Percentiles rank a stretch among this genome's conserved stretches.
Evolutionary conservation across 805 yeast genomes (phyloP).

Genomic region (Yamadazyma endophytica): DNA sequence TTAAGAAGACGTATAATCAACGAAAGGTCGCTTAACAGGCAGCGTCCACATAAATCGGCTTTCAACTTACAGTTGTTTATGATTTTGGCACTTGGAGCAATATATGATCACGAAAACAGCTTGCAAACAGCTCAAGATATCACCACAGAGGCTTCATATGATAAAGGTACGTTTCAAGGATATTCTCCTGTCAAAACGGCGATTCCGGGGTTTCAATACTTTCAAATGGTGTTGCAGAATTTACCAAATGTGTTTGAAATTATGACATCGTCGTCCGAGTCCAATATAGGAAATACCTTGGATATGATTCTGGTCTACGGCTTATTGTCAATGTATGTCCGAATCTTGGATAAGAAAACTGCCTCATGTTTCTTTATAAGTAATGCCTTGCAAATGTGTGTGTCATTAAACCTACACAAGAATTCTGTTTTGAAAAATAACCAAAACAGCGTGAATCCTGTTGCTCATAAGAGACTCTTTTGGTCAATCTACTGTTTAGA

Average conservation of each 20-base stretch:
- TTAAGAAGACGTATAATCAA: too few relatives aligned
- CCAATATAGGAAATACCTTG: conserved; percentile 10
- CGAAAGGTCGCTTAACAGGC: conserved; percentile 2
- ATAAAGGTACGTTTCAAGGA: too few relatives aligned
- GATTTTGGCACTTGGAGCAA: conserved; percentile 19
- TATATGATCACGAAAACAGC: conserved; percentile 14
- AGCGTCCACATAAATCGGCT: conserved; percentile 7
- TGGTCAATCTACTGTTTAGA: conserved; percentile 25
- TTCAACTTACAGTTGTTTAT: conserved; percentile 18
- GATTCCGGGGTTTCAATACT: conserved; percentile 22
- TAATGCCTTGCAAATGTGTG: conserved; percentile 22
- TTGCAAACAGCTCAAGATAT: conserved; percentile 7
- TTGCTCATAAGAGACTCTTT: conserved; percentile 13
- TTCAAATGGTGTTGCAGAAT: conserved; percentile 14
- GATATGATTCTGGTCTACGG: conserved; percentile 22
- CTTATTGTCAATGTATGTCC: conserved; percentile 17
- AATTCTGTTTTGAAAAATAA: conserved; percentile 7
- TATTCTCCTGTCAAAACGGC: too few relatives aligned
- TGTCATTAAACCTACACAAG: conserved; percentile 23
- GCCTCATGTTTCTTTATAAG: conserved; percentile 19
- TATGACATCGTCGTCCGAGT: conserved; percentile 10
- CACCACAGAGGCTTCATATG: conserved; percentile 1
- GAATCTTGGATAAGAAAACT: conserved; percentile 24
- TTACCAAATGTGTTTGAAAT: conserved; percentile 17
- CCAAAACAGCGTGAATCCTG: conserved; percentile 3